phyloP scores from a whole-genome alignment of 2,329 filamentous ascomycete genomes.

The Diaporthe citriasiana region DNA sequence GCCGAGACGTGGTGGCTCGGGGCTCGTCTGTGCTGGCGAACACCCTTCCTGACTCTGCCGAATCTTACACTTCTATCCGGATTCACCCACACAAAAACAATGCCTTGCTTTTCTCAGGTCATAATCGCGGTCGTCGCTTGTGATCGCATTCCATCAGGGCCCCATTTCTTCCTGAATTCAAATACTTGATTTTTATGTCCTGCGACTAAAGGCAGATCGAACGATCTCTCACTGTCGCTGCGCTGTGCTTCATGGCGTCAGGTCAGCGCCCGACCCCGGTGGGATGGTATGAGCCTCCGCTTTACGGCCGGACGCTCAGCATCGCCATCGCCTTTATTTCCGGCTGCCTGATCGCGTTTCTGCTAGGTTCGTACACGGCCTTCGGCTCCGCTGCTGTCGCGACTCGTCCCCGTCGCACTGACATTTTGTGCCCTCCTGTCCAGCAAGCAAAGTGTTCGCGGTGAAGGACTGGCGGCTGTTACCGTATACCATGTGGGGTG shows the following conservation, averaged over 20 bases:
- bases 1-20: constrained; percentile 18
- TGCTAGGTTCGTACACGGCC: constrained; percentile 8
- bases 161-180: not conserved
- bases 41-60: not conserved
- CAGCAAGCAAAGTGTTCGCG: constrained; percentile 20
- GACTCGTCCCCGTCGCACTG: not conserved
- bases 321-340: constrained; percentile 24
- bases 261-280: constrained; percentile 25
- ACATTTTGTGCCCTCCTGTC: not conserved
- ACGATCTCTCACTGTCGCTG: not conserved
- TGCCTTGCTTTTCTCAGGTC: not conserved
- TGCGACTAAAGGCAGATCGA: not conserved
- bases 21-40: not conserved
- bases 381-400: not conserved
- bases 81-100: not conserved
- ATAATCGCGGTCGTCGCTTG: not conserved
- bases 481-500: constrained; percentile 28
- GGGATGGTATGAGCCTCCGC: constrained; percentile 26
- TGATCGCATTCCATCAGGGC: not conserved
- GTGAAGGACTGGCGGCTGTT: constrained; percentile 22
- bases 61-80: not conserved
- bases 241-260: constrained; percentile 24
- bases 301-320: constrained; percentile 28
- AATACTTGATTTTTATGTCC: not conserved
- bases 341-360: constrained; percentile 25